Evolutionary conservation across 108 stramenopile species (phyloP).

Genomic region (Stephanodiscus minutulus): DNA sequence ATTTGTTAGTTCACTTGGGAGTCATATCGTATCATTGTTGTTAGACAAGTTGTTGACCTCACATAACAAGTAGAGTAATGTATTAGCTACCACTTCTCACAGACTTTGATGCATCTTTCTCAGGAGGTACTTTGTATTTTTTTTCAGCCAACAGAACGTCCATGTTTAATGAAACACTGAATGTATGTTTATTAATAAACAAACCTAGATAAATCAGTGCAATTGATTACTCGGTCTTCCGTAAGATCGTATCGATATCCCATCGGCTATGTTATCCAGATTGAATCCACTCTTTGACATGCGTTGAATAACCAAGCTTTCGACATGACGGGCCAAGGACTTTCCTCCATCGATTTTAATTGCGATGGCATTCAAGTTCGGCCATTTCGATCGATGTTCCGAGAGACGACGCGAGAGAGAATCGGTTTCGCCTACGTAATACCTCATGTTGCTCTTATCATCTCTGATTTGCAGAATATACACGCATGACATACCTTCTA

Average conservation of each 20-base stretch:
- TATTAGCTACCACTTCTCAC: too few relatives aligned
- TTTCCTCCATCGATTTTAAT: slow-evolving; percentile 67
- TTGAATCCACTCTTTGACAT: slow-evolving; percentile 64
- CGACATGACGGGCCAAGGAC: slow-evolving; percentile 62
- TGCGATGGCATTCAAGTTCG: slow-evolving; percentile 40
- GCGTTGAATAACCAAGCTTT: slow-evolving; percentile 71
- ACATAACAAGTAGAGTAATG: too few relatives aligned
- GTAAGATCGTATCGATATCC: slow-evolving; percentile 39
- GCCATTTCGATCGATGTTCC: slow-evolving; percentile 74
- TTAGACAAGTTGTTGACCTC: too few relatives aligned
- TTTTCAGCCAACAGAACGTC: too few relatives aligned
- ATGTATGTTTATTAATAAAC: too few relatives aligned
- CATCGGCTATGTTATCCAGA: slow-evolving; percentile 67
- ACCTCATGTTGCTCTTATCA: slow-evolving; percentile 23
- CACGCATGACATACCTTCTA: slow-evolving; percentile 80
- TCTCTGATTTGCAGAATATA: slow-evolving; percentile 71
- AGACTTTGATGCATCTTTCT: too few relatives aligned
- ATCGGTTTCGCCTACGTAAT: slow-evolving; percentile 92
- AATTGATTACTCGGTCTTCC: too few relatives aligned
- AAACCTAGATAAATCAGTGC: background rate
- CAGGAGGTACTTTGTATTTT: too few relatives aligned
- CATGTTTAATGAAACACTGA: too few relatives aligned
- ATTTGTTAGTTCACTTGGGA: too few relatives aligned
- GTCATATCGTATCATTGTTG: too few relatives aligned
- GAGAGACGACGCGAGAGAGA: slow-evolving; percentile 59